Conservation (phyloP, 768 basidiomycete species). For the Pleurotus pulmonarius region DNA sequence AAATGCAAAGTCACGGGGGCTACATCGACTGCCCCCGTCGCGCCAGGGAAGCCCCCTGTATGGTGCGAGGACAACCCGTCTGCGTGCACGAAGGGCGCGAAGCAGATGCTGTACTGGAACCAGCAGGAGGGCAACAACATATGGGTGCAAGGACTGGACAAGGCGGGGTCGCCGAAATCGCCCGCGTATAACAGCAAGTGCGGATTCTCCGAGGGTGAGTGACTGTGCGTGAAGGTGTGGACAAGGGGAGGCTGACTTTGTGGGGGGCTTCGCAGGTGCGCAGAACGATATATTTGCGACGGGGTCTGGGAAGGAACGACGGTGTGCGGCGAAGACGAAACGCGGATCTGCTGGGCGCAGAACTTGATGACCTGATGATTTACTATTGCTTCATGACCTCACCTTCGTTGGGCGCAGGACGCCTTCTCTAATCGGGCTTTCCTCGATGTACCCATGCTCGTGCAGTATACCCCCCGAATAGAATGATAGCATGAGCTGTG, state of each 20-base stretch:
- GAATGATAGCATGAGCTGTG: background rate
- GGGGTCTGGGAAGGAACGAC: background rate
- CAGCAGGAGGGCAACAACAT: conserved; percentile 47
- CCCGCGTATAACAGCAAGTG: conserved; percentile 47
- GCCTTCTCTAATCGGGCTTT: no score
- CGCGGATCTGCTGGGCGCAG: no score
- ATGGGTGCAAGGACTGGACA: conserved; percentile 35
- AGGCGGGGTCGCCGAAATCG: conserved; percentile 32
- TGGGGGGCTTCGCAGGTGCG: conserved; percentile 23
- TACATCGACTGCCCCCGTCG: conserved; percentile 34
- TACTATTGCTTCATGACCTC: no score
- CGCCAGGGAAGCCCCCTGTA: conserved; percentile 37
- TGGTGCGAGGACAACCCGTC: conserved; percentile 48
- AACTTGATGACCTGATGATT: no score
- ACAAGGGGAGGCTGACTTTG: no score
- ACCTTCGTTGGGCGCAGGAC: no score
- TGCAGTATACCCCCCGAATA: no score
- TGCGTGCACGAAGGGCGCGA: conserved; percentile 43
- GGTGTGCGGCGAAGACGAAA: background rate
- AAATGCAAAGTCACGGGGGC: conserved; percentile 47
- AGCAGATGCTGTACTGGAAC: conserved; percentile 57
- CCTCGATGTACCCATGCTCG: no score
- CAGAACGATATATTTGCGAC: conserved; percentile 39
- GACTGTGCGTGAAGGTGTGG: no score
- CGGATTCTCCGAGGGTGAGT: conserved; percentile 44